phyloP scores from a whole-genome alignment of 2,329 filamentous ascomycete genomes.

The Cladophialophora chaetospira region DNA sequence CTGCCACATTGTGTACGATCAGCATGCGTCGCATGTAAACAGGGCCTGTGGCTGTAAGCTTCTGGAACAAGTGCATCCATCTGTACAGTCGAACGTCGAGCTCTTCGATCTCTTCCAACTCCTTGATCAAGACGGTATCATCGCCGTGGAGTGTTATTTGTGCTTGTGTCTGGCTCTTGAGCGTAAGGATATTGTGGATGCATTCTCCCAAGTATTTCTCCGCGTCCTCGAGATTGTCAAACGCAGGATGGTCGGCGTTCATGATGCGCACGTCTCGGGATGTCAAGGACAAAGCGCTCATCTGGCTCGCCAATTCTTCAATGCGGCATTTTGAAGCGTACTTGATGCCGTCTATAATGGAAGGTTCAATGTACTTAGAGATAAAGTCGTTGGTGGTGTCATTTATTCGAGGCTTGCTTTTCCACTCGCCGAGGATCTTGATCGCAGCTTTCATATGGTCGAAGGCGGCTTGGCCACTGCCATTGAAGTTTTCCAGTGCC shows the following conservation, averaged over 20 bases:
- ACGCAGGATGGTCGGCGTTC: slow-evolving; percentile 7
- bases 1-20: slow-evolving; percentile 22
- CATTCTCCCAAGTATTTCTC: slow-evolving; percentile 12
- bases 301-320: slow-evolving; percentile 12
- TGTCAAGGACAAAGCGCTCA: slow-evolving; percentile 13
- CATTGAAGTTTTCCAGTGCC: slow-evolving; percentile 25
- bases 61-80: slow-evolving; percentile 25
- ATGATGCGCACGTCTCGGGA: slow-evolving; percentile 17
- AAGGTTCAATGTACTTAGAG: slow-evolving; percentile 23
- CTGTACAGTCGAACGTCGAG: slow-evolving; percentile 20
- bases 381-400: slow-evolving; percentile 21
- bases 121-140: slow-evolving; percentile 2
- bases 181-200: slow-evolving; percentile 13
- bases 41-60: slow-evolving; percentile 17
- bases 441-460: slow-evolving; percentile 27
- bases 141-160: not conserved
- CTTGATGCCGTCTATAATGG: slow-evolving; percentile 19
- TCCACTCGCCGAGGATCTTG: slow-evolving; percentile 28
- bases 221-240: slow-evolving; percentile 18
- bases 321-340: slow-evolving; percentile 8
- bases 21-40: slow-evolving; percentile 19
- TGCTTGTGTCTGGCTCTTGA: slow-evolving; percentile 1
- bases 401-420: slow-evolving; percentile 13
- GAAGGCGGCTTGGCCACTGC: slow-evolving; percentile 14
- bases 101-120: slow-evolving; percentile 13